Base-by-base conservation (phyloP, 2,329 filamentous ascomycete genomes). In the Aspergillus sp. region DNA sequence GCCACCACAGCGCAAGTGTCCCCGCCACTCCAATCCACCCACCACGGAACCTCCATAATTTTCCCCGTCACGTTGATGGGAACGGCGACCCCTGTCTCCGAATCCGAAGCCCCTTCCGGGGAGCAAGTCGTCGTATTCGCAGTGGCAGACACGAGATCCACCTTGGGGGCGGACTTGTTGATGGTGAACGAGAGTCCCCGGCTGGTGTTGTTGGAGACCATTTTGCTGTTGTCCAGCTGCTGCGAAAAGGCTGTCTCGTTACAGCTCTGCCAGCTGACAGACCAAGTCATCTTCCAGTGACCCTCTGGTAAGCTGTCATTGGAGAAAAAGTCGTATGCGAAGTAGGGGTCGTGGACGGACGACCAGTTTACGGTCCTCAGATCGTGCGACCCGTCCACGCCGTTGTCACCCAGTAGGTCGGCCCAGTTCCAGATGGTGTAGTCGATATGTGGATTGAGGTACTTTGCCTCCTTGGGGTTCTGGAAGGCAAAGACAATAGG, bases 401-500 rank as follows among this genome's bases (percentile, higher is more conserved):
- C 19, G 27, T 44, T 19, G 13, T 45, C 27, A 4, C 19, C 19
- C 19, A 49, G 27, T 27, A 52, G 2, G 44, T 17, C 4, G 24
- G 9, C 30, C 47, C 44, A 34, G 22, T 56, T 46, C 37, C 34
- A 47, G 33, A 64, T 49, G 2, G 3, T 24, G 33, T 57, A 59
- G n/a, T 12, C 34, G 17, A 64, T 37, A 3, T 13, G 5, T 0
- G 50, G 58, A 19, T 58, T 60, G 24, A 64, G 49, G 33, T 56
- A 52, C 41, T 50, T 11, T 13, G 61, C 58, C 20, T 11, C 20
- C 52, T 61, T 22, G 8, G 58, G 12, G 54, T 61, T 61, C 44
- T 61, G 57, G 19, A 64, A 46, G 11, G 61, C 61, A 51, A 63
- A 64, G 17, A 61, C 47, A 47, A 65, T 19, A 19, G 63, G 63